Percentiles rank a stretch among this genome's conserved stretches.
Conservation (phyloP, 2,329 filamentous ascomycete genomes). For the Parascedosporium putredinis region DNA sequence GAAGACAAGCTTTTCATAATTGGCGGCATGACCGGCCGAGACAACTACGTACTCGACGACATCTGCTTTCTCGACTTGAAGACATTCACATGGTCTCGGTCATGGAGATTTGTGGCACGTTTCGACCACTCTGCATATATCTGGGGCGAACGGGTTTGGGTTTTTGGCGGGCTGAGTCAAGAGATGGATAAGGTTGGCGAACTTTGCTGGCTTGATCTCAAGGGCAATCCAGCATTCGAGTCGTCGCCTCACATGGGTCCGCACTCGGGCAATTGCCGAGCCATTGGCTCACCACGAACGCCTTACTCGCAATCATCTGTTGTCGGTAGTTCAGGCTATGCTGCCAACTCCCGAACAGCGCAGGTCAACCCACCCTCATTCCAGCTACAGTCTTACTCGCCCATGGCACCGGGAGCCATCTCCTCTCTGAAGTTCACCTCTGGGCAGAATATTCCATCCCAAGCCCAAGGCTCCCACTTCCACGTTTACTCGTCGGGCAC, state of each 20-base stretch:
- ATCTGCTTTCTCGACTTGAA: constrained; percentile 95
- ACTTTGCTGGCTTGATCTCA: constrained; percentile 94
- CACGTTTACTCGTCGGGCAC: constrained; percentile 91
- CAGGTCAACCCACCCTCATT: constrained; percentile 58
- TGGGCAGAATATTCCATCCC: constrained; percentile 74
- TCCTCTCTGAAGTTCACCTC: constrained; percentile 79
- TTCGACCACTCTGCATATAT: constrained; percentile 96
- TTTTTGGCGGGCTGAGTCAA: constrained; percentile 87
- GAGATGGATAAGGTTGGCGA: constrained; percentile 97
- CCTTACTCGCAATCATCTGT: constrained; percentile 39
- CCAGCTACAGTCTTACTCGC: constrained; percentile 62
- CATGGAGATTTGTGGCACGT: constrained; percentile 88
- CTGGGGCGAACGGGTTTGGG: constrained; percentile 86
- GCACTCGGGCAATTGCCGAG: constrained; percentile 27
- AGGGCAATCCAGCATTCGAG: constrained; percentile 78
- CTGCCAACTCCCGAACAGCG: constrained; percentile 56
- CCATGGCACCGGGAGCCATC: constrained; percentile 78
- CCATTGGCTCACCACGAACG: constrained; percentile 40
- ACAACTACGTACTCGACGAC: constrained; percentile 87
- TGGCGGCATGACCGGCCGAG: constrained; percentile 88
- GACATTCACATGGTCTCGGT: constrained; percentile 93
- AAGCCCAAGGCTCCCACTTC: constrained; percentile 87
- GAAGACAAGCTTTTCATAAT: constrained; percentile 95
- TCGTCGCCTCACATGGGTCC: constrained; percentile 51
- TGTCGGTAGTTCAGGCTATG: constrained; percentile 53